phyloP scores from a whole-genome alignment of 495 filamentous ascomycete species.

The Aspergillus haitiensis region DNA sequence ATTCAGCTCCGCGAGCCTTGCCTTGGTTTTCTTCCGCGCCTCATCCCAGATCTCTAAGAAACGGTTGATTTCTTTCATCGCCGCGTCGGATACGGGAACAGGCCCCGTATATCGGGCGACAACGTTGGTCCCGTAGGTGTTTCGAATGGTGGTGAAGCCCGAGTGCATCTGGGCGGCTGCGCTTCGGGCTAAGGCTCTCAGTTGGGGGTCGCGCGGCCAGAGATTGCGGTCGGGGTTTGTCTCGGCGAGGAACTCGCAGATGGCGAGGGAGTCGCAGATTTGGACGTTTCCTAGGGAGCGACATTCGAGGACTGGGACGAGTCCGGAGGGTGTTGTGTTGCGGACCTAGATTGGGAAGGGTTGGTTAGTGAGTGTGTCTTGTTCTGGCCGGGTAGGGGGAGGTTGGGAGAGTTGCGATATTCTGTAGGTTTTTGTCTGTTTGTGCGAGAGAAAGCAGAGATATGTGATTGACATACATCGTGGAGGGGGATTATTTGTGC shows the following conservation, averaged over 20 bases:
- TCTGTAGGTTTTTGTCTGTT: background rate
- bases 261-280: conserved; percentile 55
- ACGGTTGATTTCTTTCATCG: conserved; percentile 29
- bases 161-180: conserved; percentile 58
- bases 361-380: background rate
- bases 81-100: conserved; percentile 29
- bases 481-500: conserved; percentile 25
- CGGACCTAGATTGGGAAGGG: conserved; percentile 27
- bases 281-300: conserved; percentile 28
- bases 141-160: conserved; percentile 47
- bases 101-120: conserved; percentile 37
- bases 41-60: conserved; percentile 21
- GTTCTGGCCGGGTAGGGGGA: background rate
- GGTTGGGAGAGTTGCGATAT: background rate
- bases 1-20: conserved; percentile 26
- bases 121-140: conserved; percentile 47
- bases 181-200: conserved; percentile 51
- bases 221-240: conserved; percentile 40
- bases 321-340: conserved; percentile 30
- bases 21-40: conserved; percentile 18
- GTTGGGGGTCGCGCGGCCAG: conserved; percentile 45
- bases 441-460: background rate
- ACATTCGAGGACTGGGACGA: conserved; percentile 37
- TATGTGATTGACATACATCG: conserved; percentile 21
- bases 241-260: conserved; percentile 55